Percentiles rank a stretch among this genome's conserved stretches.
phyloP scores from a whole-genome alignment of 1,284 basidiomycete genomes.

The Sanghuangporus sanghuang region DNA sequence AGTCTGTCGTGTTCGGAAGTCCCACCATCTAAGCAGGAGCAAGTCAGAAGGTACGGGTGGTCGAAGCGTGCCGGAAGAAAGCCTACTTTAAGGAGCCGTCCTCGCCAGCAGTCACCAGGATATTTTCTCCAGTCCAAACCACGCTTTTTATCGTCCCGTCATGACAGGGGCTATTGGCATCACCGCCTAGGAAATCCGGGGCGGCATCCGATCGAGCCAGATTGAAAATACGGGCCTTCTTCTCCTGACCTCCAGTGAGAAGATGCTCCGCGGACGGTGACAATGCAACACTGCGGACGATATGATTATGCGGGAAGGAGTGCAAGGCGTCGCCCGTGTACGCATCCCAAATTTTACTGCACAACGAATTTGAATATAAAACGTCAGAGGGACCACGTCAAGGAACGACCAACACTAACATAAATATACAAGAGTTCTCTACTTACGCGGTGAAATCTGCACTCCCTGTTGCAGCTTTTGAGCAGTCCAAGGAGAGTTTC shows the following conservation, averaged over 20 bases:
- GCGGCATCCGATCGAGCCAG: constrained; percentile 80
- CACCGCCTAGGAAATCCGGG: constrained; percentile 71
- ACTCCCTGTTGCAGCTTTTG: constrained; percentile 87
- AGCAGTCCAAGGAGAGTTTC: constrained; percentile 84
- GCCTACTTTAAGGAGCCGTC: constrained; percentile 86
- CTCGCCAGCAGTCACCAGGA: constrained; percentile 86
- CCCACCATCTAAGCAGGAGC: constrained; percentile 80
- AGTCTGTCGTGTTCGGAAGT: constrained; percentile 73
- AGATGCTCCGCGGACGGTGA: constrained; percentile 63
- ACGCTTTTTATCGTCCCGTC: constrained; percentile 90
- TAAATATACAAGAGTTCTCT: background rate
- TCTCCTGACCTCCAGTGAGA: constrained; percentile 95
- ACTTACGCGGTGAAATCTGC: constrained; percentile 97
- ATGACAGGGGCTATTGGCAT: constrained; percentile 57
- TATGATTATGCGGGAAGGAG: constrained; percentile 96
- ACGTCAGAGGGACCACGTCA: constrained; percentile 2
- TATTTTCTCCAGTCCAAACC: constrained; percentile 86
- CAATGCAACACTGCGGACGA: constrained; percentile 92
- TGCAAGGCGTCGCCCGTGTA: constrained; percentile 83
- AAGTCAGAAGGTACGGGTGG: background rate
- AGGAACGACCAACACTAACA: constrained; percentile 14
- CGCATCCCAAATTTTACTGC: constrained; percentile 96
- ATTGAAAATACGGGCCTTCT: constrained; percentile 95
- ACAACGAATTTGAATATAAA: background rate
- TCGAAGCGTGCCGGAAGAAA: background rate